A percentile compares a stretch with the other conserved stretches of the same genome.
Evolutionary conservation across 192 early-diverging fungal genomes (phyloP).

Genomic region (Entomortierella parvispora): DNA sequence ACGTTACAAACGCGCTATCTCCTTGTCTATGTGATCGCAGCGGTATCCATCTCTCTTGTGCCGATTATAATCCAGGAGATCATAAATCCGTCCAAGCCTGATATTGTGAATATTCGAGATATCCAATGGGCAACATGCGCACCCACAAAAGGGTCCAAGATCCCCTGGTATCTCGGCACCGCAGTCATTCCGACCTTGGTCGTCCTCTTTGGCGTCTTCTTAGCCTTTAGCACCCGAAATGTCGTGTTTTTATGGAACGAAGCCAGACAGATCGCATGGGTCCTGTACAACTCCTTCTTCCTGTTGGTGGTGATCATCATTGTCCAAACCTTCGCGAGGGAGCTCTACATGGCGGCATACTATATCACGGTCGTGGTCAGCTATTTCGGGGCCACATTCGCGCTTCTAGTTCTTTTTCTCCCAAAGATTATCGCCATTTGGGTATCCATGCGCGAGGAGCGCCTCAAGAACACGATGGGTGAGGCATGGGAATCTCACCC

Average conservation of each 20-base stretch:
- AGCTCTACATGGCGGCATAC: slow-evolving; percentile 12
- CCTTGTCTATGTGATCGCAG: slow-evolving; percentile 2
- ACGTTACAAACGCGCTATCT: slow-evolving; percentile 10
- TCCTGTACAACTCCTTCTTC: slow-evolving; percentile 21
- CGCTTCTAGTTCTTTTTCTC: slow-evolving; percentile 13
- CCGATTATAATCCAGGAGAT: slow-evolving; percentile 3
- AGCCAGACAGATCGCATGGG: slow-evolving; percentile 20
- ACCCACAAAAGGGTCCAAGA: neutral
- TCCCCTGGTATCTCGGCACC: neutral
- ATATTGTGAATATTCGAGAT: neutral
- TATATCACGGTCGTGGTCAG: slow-evolving; percentile 6
- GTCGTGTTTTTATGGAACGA: slow-evolving; percentile 35
- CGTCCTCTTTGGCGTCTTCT: slow-evolving; percentile 25
- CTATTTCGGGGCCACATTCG: slow-evolving; percentile 3
- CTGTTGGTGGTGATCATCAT: slow-evolving; percentile 5
- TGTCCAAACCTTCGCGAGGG: neutral
- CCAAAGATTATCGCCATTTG: slow-evolving; percentile 20
- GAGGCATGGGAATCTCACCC: neutral
- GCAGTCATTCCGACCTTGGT: neutral
- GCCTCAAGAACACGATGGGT: neutral
- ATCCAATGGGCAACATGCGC: slow-evolving; percentile 18
- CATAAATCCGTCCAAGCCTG: neutral
- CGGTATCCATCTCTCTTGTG: neutral
- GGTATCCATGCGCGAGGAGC: neutral
- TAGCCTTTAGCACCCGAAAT: slow-evolving; percentile 32